Conservation (phyloP, 768 basidiomycete species). For the Rubroboletus pulcherrimus region DNA sequence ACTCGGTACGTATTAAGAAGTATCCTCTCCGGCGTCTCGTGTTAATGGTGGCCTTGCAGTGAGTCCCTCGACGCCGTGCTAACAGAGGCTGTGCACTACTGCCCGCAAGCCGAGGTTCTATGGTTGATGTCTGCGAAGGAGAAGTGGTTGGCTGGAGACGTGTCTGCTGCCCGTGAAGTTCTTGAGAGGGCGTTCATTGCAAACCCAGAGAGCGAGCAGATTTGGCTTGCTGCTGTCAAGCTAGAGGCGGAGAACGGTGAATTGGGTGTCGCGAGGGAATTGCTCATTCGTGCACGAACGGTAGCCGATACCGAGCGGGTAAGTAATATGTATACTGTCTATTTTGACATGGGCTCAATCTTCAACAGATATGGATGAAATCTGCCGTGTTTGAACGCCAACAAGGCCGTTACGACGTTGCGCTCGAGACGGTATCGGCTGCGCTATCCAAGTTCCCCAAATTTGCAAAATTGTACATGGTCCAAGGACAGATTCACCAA, state of each 20-base stretch:
- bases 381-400: constrained; percentile 93
- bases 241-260: constrained; percentile 95
- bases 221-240: constrained; percentile 97
- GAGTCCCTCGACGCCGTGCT: constrained; percentile 82
- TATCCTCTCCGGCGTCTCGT: not conserved
- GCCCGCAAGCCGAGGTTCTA: constrained; percentile 91
- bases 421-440: constrained; percentile 67
- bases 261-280: constrained; percentile 76
- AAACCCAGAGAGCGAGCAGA: constrained; percentile 95
- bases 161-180: constrained; percentile 85
- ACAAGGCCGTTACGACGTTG: constrained; percentile 68
- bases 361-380: constrained; percentile 94
- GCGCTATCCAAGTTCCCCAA: constrained; percentile 84
- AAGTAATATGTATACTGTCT: constrained; percentile 21
- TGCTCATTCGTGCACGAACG: constrained; percentile 83
- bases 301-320: constrained; percentile 92
- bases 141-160: constrained; percentile 88
- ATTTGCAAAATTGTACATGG: constrained; percentile 93
- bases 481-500: constrained; percentile 89
- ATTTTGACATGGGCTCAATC: not conserved
- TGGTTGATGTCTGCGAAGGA: constrained; percentile 99
- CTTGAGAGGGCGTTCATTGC: constrained; percentile 88
- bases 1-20: constrained; percentile 50
- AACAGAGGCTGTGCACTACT: constrained; percentile 78
- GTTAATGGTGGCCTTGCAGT: constrained; percentile 33